Base-by-base conservation (phyloP, 2,329 filamentous ascomycete genomes). In the Aspergillus ruber region DNA sequence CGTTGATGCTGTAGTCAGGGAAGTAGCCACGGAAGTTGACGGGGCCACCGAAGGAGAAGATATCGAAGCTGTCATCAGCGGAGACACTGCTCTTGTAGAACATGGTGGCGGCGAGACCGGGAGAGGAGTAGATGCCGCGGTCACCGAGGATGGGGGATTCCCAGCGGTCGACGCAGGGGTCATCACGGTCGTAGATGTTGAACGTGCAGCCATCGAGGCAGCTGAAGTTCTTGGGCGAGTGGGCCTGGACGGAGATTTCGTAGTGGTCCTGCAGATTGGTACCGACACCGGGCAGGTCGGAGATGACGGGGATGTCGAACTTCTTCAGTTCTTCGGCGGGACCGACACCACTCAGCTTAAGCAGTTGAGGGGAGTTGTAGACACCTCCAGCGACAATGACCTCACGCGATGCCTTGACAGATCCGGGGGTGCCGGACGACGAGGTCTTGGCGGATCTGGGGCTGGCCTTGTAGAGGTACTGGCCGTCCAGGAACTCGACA, bases 281-380 rank as follows among this genome's bases (percentile, higher is more conserved):
- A 4, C 83, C 83, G 3, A 87, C 82, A 40, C 83, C 80, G 1
- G 78, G 77, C 0, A 80, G 76, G 51, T 84, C 73, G 3, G 75
- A 69, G 15, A 83, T 54, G 0, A 79, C 65, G 2, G 71, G 58
- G 52, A 85, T 84, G n/a, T 70, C 65, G 57, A 79, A 74, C 45
- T 70, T 68, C 17, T 71, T 52, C 5, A 86, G 73, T 53, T 82
- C 76, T 0, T 67, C 59, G 9, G 64, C 57, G 0, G 81, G 80
- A 0, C 83, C 83, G 29, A 86, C 74, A n/a, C 83, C 83, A 44
- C 74, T 79, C 1, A 85, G 74, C 67, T 83, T 80, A 10, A 86
- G 76, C 2, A 86, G 65, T 62, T 86, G 82, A 6, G 82, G 81
- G 1, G 77, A 77, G 65, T 85, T 82, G 64, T 79, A 85, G 1